A percentile compares a stretch with the other conserved stretches of the same genome.
Conservation (phyloP, 192 early-diverging fungal genomes). For the Pilobolus umbonatus region DNA sequence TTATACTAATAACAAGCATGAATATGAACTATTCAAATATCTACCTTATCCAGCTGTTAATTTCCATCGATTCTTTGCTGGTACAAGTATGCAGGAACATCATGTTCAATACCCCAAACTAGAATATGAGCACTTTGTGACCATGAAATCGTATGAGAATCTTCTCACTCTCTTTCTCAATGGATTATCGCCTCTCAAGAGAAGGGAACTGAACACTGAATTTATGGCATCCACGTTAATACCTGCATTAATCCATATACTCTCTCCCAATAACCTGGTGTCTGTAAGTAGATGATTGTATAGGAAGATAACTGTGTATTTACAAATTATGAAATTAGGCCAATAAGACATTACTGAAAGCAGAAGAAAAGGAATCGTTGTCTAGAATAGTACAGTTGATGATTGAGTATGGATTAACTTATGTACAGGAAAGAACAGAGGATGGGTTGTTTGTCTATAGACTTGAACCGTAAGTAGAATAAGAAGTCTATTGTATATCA, state of each 20-base stretch:
- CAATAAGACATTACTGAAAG: conserved; percentile 57
- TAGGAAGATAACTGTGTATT: conserved; percentile 26
- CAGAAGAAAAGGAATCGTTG: conserved; percentile 53
- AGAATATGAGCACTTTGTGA: conserved; percentile 61
- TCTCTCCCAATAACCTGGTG: conserved; percentile 70
- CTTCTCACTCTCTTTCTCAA: conserved; percentile 43
- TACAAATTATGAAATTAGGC: conserved; percentile 35
- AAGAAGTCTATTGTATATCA: not conserved
- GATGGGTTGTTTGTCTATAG: conserved; percentile 53
- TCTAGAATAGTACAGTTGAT: conserved; percentile 60
- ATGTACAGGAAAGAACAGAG: conserved; percentile 60
- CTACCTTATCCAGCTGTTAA: conserved; percentile 63
- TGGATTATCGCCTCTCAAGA: conserved; percentile 42
- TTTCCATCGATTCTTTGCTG: conserved; percentile 81
- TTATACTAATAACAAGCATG: conserved; percentile 37
- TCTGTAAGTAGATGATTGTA: conserved; percentile 20
- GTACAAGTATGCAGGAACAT: conserved; percentile 44
- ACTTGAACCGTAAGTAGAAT: conserved; percentile 73
- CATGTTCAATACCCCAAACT: conserved; percentile 70
- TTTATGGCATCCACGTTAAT: conserved; percentile 52
- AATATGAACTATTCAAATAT: conserved; percentile 61
- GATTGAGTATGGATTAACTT: conserved; percentile 65
- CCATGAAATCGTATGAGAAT: conserved; percentile 51
- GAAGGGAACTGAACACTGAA: conserved; percentile 45
- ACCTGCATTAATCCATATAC: conserved; percentile 65